phyloP scores from a whole-genome alignment of 495 filamentous ascomycete genomes.

The Tetracladium setigerum region DNA sequence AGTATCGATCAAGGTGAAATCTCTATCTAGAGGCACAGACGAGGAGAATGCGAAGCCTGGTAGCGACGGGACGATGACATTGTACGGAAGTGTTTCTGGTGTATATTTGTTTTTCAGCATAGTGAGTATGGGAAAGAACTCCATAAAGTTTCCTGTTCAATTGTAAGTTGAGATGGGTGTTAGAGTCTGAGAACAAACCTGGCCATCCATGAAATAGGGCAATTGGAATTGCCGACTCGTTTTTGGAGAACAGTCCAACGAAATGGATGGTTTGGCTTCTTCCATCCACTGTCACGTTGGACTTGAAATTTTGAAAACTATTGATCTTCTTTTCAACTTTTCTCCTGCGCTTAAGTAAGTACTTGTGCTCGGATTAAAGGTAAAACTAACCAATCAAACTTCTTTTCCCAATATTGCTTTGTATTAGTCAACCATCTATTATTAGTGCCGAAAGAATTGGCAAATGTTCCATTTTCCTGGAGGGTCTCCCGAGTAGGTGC shows the following conservation, averaged over 20 bases:
- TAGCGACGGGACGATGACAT: slow-evolving; percentile 57
- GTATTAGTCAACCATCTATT: not conserved
- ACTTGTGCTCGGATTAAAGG: too few relatives aligned
- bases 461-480: too few relatives aligned
- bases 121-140: slow-evolving; percentile 39
- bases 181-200: too few relatives aligned
- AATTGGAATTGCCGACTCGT: slow-evolving; percentile 51
- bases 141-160: slow-evolving; percentile 51
- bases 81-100: slow-evolving; percentile 50
- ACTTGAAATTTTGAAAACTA: slow-evolving; percentile 53
- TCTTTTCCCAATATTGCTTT: slow-evolving; percentile 1
- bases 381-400: too few relatives aligned
- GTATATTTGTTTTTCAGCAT: slow-evolving; percentile 45
- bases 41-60: slow-evolving; percentile 57
- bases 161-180: too few relatives aligned
- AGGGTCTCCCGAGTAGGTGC: too few relatives aligned
- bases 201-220: slow-evolving; percentile 57
- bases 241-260: slow-evolving; percentile 52
- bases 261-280: slow-evolving; percentile 48
- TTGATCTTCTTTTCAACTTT: slow-evolving; percentile 50
- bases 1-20: slow-evolving; percentile 36
- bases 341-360: too few relatives aligned
- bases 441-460: too few relatives aligned
- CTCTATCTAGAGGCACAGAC: slow-evolving; percentile 36
- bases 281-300: slow-evolving; percentile 35